Evolutionary conservation across 2,329 filamentous ascomycete species (phyloP).

Genomic region (Cladosporium austrohemisphaericum): DNA sequence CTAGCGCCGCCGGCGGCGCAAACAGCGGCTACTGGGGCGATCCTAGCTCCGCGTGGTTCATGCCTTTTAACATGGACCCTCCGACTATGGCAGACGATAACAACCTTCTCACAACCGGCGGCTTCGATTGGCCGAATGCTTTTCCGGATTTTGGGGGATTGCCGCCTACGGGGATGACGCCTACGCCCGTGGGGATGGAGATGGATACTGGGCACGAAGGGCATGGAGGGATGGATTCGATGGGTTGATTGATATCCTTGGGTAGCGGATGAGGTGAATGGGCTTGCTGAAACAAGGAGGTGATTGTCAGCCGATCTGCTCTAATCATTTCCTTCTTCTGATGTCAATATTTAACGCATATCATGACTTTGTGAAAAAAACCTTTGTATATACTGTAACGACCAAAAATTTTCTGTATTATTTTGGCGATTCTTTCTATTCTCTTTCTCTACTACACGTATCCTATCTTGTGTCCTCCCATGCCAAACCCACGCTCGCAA

Average conservation of each 20-base stretch:
- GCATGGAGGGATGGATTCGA: constrained; percentile 4
- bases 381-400: too few relatives aligned
- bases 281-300: too few relatives aligned
- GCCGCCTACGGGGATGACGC: constrained; percentile 23
- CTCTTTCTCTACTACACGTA: too few relatives aligned
- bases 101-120: constrained; percentile 26
- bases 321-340: too few relatives aligned
- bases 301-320: too few relatives aligned
- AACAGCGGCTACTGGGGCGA: constrained; percentile 33
- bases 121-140: constrained; percentile 30
- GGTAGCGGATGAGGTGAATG: background rate
- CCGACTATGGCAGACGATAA: constrained; percentile 45
- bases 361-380: too few relatives aligned
- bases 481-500: too few relatives aligned
- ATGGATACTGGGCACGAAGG: constrained; percentile 20
- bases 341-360: too few relatives aligned
- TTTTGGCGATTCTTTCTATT: too few relatives aligned
- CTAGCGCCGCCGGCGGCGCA: constrained; percentile 15
- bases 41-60: constrained; percentile 72
- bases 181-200: constrained; percentile 16
- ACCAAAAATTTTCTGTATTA: too few relatives aligned
- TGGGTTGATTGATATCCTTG: background rate
- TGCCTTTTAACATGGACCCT: constrained; percentile 88
- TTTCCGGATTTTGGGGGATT: constrained; percentile 27
- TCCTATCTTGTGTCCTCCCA: too few relatives aligned